phyloP scores from a whole-genome alignment of 345 rosid genomes.

The Salix exigua region DNA sequence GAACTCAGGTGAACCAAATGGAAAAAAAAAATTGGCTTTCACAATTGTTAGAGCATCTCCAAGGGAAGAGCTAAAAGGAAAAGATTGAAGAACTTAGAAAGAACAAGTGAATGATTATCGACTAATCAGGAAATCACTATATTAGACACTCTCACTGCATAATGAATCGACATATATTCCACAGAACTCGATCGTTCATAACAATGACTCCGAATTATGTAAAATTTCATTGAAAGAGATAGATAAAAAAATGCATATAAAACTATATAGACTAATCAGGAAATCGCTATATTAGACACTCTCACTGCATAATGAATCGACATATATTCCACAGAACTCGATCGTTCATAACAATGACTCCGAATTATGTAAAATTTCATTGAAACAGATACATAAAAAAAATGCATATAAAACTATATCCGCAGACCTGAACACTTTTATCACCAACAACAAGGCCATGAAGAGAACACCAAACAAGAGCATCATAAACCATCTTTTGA shows the following conservation, averaged over 20 bases:
- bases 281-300: not conserved
- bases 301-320: not conserved
- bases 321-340: not conserved
- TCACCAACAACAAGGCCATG: conserved; percentile 94
- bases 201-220: too few relatives aligned
- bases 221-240: too few relatives aligned
- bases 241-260: too few relatives aligned
- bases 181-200: too few relatives aligned
- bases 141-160: too few relatives aligned
- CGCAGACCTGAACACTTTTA: conserved; percentile 53
- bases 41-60: not conserved
- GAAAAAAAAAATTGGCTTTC: not conserved
- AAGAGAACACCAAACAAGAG: conserved; percentile 97
- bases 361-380: not conserved
- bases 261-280: too few relatives aligned
- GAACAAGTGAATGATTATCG: not conserved
- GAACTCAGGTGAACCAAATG: not conserved
- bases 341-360: not conserved
- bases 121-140: not conserved
- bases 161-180: too few relatives aligned
- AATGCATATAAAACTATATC: not conserved
- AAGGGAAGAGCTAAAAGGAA: too few relatives aligned
- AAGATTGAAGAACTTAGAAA: not conserved
- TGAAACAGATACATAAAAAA: not conserved
- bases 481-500: conserved; percentile 70